Evolutionary conservation across 768 basidiomycete species (phyloP).

Genomic region (Auricularia cornea): DNA sequence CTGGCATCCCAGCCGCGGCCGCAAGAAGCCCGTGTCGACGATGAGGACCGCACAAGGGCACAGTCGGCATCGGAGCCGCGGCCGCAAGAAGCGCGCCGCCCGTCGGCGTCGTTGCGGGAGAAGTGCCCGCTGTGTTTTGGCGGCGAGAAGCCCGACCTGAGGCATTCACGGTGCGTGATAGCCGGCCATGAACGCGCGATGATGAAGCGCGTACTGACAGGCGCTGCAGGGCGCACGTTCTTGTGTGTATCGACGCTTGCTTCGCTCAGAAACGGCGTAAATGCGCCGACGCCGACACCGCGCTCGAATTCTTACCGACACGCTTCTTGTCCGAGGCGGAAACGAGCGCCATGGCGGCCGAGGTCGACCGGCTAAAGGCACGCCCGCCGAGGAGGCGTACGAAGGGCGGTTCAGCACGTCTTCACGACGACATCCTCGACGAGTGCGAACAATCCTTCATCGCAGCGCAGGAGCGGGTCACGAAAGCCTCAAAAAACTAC

Average conservation of each 20-base stretch:
- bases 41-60: too few relatives aligned
- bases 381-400: not conserved
- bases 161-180: not conserved
- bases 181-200: not conserved
- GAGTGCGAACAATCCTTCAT: not conserved
- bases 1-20: too few relatives aligned
- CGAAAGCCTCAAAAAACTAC: slow-evolving; percentile 13
- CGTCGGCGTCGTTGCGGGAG: not conserved
- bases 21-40: not conserved
- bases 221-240: not conserved
- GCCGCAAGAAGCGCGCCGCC: not conserved
- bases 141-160: not conserved
- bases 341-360: not conserved
- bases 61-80: too few relatives aligned
- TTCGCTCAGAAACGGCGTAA: slow-evolving; percentile 2
- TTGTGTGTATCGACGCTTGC: slow-evolving; percentile 2
- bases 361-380: not conserved
- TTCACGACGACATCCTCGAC: not conserved
- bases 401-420: not conserved
- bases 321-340: not conserved
- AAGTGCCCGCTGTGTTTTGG: slow-evolving; percentile 6
- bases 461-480: not conserved
- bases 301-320: not conserved
- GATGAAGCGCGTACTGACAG: not conserved
- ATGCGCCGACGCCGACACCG: not conserved